Base-by-base conservation (phyloP, 2,329 filamentous ascomycete genomes). In the Neoarthrinium moseri region DNA sequence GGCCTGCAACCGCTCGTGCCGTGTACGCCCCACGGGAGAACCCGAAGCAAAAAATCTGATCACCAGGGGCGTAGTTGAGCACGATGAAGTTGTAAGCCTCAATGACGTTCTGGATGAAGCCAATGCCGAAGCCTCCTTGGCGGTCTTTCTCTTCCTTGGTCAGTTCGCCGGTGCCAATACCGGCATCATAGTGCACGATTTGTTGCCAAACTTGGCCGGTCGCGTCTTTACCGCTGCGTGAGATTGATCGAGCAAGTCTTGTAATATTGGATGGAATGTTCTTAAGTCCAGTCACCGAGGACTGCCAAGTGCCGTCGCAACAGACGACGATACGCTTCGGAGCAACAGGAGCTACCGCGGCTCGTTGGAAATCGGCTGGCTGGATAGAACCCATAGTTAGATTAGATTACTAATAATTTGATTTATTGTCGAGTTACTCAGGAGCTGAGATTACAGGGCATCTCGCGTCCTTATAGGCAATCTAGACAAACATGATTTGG, bases 21-120 rank as follows among this genome's bases (percentile, higher is more conserved):
- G 67, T 70, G 50, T 68, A 71, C 5, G 68, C 67, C 4, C 68
- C 68, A 3, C 68, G 55, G 2, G 66, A 69, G 51, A 70, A 71
- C 6, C 68, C 68, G 7, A 67, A 56, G 26, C 67, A 58, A 27
- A 68, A 56, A 21, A 70, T 64, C 35, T 57, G 52, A 46, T 69
- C 67, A 17, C 61, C 64, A 22, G 62, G 61, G 6, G 56, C 52
- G 47, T 68, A 69, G 52, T 70, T 69, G 50, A 61, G 55, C 49
- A 62, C 64, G 15, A 69, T 49, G 36, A 69, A 69, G 48, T 66
- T 64, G 56, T 69, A 69, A 6, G 62, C 60, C 40, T 68, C 61
- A 11, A 53, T 45, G 21, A 57, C 45, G 17, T 56, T 53, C 8
- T 43, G 47, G 15, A 47, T 27, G 17, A 52, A 46, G 33, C 48